A percentile compares a stretch with the other conserved stretches of the same genome.
phyloP scores from a whole-genome alignment of 495 filamentous ascomycete genomes.

The Podospora comata region DNA sequence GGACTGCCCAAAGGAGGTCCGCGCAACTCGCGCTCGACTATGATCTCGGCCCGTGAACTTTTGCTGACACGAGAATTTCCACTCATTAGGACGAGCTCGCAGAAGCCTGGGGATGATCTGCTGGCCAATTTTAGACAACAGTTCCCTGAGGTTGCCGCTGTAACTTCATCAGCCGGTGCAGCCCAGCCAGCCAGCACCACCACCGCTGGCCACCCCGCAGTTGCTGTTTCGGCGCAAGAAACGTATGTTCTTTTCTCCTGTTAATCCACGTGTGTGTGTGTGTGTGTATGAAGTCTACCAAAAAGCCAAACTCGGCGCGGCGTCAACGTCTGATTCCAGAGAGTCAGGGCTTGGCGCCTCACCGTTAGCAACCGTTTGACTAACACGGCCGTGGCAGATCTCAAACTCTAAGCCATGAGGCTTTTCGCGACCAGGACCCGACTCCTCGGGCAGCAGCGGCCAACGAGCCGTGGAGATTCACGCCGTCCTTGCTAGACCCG shows the following conservation, averaged over 20 bases:
- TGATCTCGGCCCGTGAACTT: not conserved
- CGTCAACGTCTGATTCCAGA: not conserved
- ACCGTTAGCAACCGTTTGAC: not conserved
- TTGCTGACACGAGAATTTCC: conserved; percentile 24
- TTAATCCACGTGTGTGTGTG: too few species aligned
- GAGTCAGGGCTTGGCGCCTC: not conserved
- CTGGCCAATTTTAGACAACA: conserved; percentile 77
- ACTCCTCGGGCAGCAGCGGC: conserved; percentile 62
- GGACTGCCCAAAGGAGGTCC: not conserved
- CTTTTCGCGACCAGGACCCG: conserved; percentile 73
- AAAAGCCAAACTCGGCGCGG: not conserved
- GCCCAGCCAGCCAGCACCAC: conserved; percentile 36
- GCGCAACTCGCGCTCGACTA: not conserved
- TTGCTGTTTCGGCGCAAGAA: conserved; percentile 44
- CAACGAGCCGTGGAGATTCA: conserved; percentile 78
- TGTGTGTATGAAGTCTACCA: too few species aligned
- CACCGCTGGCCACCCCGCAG: conserved; percentile 39
- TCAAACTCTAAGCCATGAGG: conserved; percentile 41
- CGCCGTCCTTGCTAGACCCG: conserved; percentile 81
- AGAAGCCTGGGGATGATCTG: conserved; percentile 83
- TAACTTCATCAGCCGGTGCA: conserved; percentile 33
- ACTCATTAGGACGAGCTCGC: conserved; percentile 66
- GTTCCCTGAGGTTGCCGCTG: conserved; percentile 62
- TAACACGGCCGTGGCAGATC: conserved; percentile 29
- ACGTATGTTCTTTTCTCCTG: conserved; percentile 37